Evolutionary conservation across 164 flowering plant genomes (phyloP).

Genomic region (Chimonanthus salicifolius): DNA sequence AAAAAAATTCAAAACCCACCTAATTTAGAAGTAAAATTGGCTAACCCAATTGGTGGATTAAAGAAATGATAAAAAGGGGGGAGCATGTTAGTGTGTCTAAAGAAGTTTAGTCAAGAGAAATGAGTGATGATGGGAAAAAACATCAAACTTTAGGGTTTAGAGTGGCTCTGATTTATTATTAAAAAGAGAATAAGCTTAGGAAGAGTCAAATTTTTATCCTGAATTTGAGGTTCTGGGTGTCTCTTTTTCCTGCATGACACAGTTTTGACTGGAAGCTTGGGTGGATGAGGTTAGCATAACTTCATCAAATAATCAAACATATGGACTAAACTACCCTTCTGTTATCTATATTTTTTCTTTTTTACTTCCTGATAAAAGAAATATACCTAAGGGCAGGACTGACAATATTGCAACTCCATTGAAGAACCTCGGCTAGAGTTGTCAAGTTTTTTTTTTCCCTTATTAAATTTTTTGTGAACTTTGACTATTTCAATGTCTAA

Average conservation of each 20-base stretch:
- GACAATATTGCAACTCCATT: no score
- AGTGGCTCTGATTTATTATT: not conserved
- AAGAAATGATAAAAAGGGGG: not conserved
- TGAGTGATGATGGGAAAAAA: not conserved
- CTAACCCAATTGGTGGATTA: not conserved
- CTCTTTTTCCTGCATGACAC: not conserved
- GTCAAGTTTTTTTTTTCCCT: no score
- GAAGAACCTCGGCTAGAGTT: no score
- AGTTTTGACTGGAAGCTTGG: not conserved
- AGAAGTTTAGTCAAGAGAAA: not conserved
- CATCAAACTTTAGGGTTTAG: not conserved
- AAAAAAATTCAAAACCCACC: no score
- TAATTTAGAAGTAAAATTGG: no score
- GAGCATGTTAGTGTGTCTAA: not conserved
- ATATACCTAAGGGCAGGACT: no score
- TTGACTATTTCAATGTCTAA: no score
- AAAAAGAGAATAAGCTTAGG: not conserved
- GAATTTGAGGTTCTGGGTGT: slow-evolving; percentile 21
- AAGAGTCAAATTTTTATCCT: slow-evolving; percentile 25
- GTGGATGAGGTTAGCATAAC: not conserved
- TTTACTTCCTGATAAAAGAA: no score
- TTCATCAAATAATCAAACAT: not conserved
- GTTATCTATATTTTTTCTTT: no score
- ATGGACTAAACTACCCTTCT: not conserved
- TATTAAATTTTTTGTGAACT: no score